phyloP scores from a whole-genome alignment of 768 basidiomycete genomes.

The Boletus rubroflammeus region DNA sequence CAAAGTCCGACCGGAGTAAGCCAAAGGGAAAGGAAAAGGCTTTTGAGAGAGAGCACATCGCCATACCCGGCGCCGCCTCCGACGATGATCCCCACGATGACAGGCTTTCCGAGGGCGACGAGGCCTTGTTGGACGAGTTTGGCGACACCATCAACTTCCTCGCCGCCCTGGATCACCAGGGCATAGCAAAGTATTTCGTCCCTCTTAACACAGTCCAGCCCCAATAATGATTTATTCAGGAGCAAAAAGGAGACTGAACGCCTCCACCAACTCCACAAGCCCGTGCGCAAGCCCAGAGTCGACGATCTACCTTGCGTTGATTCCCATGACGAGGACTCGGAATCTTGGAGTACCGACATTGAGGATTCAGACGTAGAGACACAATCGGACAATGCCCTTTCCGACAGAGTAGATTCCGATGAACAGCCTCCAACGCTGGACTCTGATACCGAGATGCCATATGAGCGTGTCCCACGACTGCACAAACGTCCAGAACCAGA shows the following conservation, averaged over 20 bases:
- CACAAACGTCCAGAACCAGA: slow-evolving; percentile 43
- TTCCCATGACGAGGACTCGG: slow-evolving; percentile 61
- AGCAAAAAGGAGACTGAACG: slow-evolving; percentile 81
- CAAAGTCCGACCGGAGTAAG: slow-evolving; percentile 32
- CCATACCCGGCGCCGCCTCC: slow-evolving; percentile 45
- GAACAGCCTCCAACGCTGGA: slow-evolving; percentile 16
- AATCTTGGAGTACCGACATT: slow-evolving; percentile 45
- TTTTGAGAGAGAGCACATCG: slow-evolving; percentile 55
- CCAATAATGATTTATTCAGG: slow-evolving; percentile 39
- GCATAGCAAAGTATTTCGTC: slow-evolving; percentile 67
- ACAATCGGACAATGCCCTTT: slow-evolving; percentile 9
- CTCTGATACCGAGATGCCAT: slow-evolving; percentile 71
- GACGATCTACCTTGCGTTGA: slow-evolving; percentile 69
- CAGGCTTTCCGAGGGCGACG: slow-evolving; percentile 66
- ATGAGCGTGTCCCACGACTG: slow-evolving; percentile 62
- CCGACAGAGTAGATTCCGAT: slow-evolving; percentile 10
- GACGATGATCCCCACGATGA: slow-evolving; percentile 25
- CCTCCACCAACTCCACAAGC: slow-evolving; percentile 64
- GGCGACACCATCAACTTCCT: slow-evolving; percentile 66
- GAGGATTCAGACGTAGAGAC: slow-evolving; percentile 32
- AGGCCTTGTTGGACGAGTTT: slow-evolving; percentile 63
- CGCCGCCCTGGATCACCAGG: slow-evolving; percentile 64
- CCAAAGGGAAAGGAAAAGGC: slow-evolving; percentile 56
- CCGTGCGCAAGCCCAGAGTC: slow-evolving; percentile 39
- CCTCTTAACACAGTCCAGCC: not conserved